Base-by-base conservation (phyloP, 495 filamentous ascomycete genomes). In the Parmelia sp. region DNA sequence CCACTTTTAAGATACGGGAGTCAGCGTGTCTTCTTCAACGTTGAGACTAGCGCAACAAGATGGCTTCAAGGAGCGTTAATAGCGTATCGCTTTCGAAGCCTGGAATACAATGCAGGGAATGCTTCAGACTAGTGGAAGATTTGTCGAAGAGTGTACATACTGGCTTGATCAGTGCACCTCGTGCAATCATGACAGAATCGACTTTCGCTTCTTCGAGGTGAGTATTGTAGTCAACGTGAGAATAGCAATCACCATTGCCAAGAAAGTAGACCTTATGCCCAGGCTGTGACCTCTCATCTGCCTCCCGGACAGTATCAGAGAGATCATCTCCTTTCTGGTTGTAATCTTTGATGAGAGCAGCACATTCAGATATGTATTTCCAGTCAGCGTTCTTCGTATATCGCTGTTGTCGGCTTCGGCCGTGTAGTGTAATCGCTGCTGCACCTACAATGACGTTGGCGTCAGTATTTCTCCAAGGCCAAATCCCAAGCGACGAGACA, bases 231-330 rank as follows among this genome's bases (percentile, higher is more conserved):
- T 97, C 91, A 27, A 87, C 74, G 73, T 97, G 92, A 4, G 92
- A 96, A 75, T 89, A 96, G 76, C 90, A 92, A 74, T 98, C 94
- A 51, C 94, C 94, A 72, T 98, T 98, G 66, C 95, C 94, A 57
- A 97, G 77, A 78, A 98, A 97, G 76, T 89, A 97, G 36, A 92
- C 82, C 65, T 82, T 83, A 56, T 81, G 36, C 11, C 77, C 74
- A 17, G 88, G 84, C 64, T 80, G 73, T 40, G 78, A 83, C 60
- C 85, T 80, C 44, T 79, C 82, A 66, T 98, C 94, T 0, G 89
- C 80, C 69, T 90, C 90, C 17, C 78, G 76, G 47, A 86, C 80
- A 4, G 95, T 98, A 72, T 98, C 94, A 5, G 82, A 79, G 15
- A 87, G 66, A 1, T 73, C 74, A 65, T 86, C 82, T 19, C 77